Evolutionary conservation across 306 rosid genomes (phyloP).

Genomic region (Trifolium fragiferum): DNA sequence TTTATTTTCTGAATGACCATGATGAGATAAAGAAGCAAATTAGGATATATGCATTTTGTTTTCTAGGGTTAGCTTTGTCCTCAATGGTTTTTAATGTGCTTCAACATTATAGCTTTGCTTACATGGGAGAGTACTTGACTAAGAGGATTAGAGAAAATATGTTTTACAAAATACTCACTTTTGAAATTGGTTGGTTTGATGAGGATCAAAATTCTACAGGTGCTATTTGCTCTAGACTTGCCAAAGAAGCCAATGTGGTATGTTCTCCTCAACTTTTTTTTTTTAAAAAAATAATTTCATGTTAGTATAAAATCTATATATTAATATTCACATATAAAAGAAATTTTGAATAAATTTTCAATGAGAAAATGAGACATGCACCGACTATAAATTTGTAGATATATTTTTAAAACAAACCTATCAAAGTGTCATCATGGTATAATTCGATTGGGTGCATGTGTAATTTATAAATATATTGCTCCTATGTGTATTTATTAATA

Average conservation of each 20-base stretch:
- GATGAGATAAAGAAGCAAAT: slow-evolving; percentile 74
- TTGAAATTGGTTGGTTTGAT: slow-evolving; percentile 94
- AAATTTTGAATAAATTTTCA: too few relatives aligned
- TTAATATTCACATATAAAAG: neutral
- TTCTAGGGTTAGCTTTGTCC: slow-evolving; percentile 64
- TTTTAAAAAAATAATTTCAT: too few relatives aligned
- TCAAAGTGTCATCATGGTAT: too few relatives aligned
- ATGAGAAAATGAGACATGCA: too few relatives aligned
- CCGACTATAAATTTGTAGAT: too few relatives aligned
- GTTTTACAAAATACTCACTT: slow-evolving; percentile 79
- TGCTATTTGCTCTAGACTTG: slow-evolving; percentile 81
- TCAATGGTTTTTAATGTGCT: slow-evolving; percentile 55
- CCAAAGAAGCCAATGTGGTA: slow-evolving; percentile 94
- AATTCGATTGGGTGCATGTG: too few relatives aligned
- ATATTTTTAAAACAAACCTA: too few relatives aligned
- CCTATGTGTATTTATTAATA: too few relatives aligned
- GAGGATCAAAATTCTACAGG: slow-evolving; percentile 77
- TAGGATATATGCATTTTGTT: slow-evolving; percentile 52
- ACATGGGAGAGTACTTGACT: slow-evolving; percentile 87
- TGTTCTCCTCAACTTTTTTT: neutral
- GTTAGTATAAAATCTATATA: neutral
- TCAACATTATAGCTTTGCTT: slow-evolving; percentile 83
- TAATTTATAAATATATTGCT: too few relatives aligned
- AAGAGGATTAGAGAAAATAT: slow-evolving; percentile 79
- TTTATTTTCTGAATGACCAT: slow-evolving; percentile 69